phyloP scores from a whole-genome alignment of 352 stramenopile species.

The Pythium dissotocum region DNA sequence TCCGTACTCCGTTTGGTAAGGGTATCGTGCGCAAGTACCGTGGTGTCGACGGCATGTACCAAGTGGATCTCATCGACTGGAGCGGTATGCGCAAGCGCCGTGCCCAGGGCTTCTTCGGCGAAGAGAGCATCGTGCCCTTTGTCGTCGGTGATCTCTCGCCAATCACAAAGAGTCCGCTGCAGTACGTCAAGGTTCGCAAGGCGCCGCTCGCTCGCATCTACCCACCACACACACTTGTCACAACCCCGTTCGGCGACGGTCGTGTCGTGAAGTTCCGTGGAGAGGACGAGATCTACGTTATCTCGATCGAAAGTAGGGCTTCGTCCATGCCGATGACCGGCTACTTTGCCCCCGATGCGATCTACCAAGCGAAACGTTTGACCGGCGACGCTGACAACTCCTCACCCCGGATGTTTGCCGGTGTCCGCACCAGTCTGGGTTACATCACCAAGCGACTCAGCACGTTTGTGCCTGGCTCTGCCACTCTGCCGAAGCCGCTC shows the following conservation, averaged over 20 bases:
- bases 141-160: conserved; percentile 39
- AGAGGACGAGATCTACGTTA: conserved; percentile 73
- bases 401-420: conserved; percentile 72
- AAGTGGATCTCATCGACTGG: conserved; percentile 78
- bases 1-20: conserved; percentile 65
- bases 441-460: conserved; percentile 84
- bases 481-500: conserved; percentile 37
- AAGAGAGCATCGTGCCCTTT: conserved; percentile 52
- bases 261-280: conserved; percentile 59
- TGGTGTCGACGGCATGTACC: conserved; percentile 75
- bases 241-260: conserved; percentile 80
- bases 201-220: conserved; percentile 45
- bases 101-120: conserved; percentile 51
- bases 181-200: conserved; percentile 60
- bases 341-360: conserved; percentile 51
- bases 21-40: conserved; percentile 75
- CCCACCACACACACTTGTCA: conserved; percentile 51
- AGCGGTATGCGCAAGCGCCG: conserved; percentile 42
- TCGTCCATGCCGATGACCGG: conserved; percentile 43
- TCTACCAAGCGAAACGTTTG: conserved; percentile 39
- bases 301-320: conserved; percentile 45
- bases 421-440: conserved; percentile 67
- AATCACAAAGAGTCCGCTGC: conserved; percentile 45
- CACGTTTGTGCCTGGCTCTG: conserved; percentile 61
- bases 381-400: conserved; percentile 37